Base-by-base conservation (phyloP, 2,329 filamentous ascomycete species). In the Talaromyces amestolkiae region DNA sequence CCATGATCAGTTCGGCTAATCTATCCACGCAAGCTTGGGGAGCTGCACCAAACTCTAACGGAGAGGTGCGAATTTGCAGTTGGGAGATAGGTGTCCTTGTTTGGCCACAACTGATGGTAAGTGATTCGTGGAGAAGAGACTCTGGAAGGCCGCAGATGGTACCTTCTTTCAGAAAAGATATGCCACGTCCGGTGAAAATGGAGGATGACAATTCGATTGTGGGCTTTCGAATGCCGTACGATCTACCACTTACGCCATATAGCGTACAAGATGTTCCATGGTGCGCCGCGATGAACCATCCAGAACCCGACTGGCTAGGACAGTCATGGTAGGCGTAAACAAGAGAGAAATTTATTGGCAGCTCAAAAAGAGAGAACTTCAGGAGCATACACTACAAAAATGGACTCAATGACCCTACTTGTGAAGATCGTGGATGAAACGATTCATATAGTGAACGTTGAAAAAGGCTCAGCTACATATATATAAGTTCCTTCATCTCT, bases 11-110 rank as follows among this genome's bases (percentile, higher is more conserved):
- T 0, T 95, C 91, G n/a, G 92, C 93, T n/a, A 97, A 96, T 70
- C 76, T 97, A 2, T 95, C 91, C 1, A 94, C 89, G 67, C 92
- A 96, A 77, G 93, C 93, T 0, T 97, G 93, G 93, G 93, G 93
- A 1, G 87, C 90, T 43, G 81, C 85, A 2, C 76, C 75, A 1
- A 86, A 84, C 67, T 75, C 80, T 3, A 80, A 82, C 0, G 86
- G 86, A 0, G 85, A 91, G 70, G 80, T 92, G 35, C 84, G 89
- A 41, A 86, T 96, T 33, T 88, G 89, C 65, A 95, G 91, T 35
- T 97, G 89, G 81, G 93, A 97, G 75, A 85, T 92, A 37, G 93
- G 93, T 0, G 91, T 97, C 1, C 74, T 96, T 56, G 84, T 96
- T 0, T 96, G 92, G 91, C 92, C 93, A 0, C 86, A 74, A 22